Evolutionary conservation across 1,284 basidiomycete species (phyloP), one percentile per base, ranked within the genome.

Genomic region (Xerocomus amazonicus): DNA sequence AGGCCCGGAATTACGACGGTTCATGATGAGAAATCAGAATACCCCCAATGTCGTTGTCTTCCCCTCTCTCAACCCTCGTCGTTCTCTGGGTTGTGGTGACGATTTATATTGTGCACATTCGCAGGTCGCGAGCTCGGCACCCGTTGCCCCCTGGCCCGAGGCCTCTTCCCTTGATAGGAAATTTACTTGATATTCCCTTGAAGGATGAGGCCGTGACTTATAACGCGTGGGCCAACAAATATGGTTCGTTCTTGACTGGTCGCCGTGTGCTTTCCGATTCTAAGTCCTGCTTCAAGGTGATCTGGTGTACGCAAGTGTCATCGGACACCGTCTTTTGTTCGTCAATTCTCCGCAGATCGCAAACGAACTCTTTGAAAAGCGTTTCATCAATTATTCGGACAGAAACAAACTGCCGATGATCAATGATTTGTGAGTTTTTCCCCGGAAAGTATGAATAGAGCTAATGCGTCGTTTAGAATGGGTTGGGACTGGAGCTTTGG

Each of bases 401-500:
- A 55, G 66, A 52, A 69, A 54, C 47, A 31, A 52, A 44, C 27
- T 66, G 14, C 61, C 59, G 0, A 69, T 65, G 63, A 67, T 67
- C 44, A 67, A 67, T 33, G 66, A 64, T 12, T 26, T 65, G 66
- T 67, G 44, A 43, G 59, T 54, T 28, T 27, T 36, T 50, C 53
- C 38, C 39, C 44, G 36, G 36, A 28, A 2, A 8, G 3, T 3
- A 1, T 35, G 42, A 10, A 9, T 2, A 14, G 10, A 6, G 10
- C 9, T 56, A 26, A 65, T 31, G 5, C 29, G 7, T 31, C 12
- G 3, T 39, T 27, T 43, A 78, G 76, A 32, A 75, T 77, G 70
- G 78, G 76, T 3, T 79, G 75, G 74, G 70, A 75, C 17, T 79
- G 74, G 69, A 74, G 73, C 41, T 74, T 80, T 41, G 73, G 70